phyloP scores from a whole-genome alignment of 1,284 basidiomycete species.

The Amylostereum areolatum region DNA sequence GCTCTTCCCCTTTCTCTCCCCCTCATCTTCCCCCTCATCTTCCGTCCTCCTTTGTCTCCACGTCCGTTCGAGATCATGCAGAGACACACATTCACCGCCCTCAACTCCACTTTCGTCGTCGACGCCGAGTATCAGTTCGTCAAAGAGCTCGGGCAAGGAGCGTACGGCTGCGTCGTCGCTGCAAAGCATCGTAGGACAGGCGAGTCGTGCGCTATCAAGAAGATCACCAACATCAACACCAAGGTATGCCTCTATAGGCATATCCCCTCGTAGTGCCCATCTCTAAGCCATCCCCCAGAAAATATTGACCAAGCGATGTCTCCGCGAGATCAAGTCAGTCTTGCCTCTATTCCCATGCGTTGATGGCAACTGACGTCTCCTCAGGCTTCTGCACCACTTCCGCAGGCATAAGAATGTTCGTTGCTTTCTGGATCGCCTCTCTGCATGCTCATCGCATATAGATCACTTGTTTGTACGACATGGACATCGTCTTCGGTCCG shows the following conservation, averaged over 20 bases:
- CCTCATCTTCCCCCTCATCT: too few relatives aligned
- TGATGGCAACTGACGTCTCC: slow-evolving; percentile 5
- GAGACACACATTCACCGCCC: slow-evolving; percentile 70
- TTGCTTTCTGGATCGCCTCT: background rate
- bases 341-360: background rate
- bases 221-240: slow-evolving; percentile 96
- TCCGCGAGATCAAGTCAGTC: slow-evolving; percentile 85
- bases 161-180: slow-evolving; percentile 88
- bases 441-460: slow-evolving; percentile 21
- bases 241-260: slow-evolving; percentile 50
- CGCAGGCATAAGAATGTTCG: slow-evolving; percentile 92
- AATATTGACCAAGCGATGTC: slow-evolving; percentile 91
- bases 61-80: slow-evolving; percentile 29
- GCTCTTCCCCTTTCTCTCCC: too few relatives aligned
- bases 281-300: slow-evolving; percentile 40
- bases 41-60: too few relatives aligned
- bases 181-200: slow-evolving; percentile 80
- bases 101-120: slow-evolving; percentile 82
- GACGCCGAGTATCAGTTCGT: slow-evolving; percentile 91
- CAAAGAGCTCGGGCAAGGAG: slow-evolving; percentile 93
- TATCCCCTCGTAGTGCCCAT: background rate
- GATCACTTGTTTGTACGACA: slow-evolving; percentile 93
- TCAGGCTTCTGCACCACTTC: slow-evolving; percentile 88
- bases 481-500: slow-evolving; percentile 91
- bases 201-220: slow-evolving; percentile 93